A percentile compares a stretch with the other conserved stretches of the same genome.
Evolutionary conservation across 345 rosid species (phyloP).

Genomic region (Ceriops tagal): DNA sequence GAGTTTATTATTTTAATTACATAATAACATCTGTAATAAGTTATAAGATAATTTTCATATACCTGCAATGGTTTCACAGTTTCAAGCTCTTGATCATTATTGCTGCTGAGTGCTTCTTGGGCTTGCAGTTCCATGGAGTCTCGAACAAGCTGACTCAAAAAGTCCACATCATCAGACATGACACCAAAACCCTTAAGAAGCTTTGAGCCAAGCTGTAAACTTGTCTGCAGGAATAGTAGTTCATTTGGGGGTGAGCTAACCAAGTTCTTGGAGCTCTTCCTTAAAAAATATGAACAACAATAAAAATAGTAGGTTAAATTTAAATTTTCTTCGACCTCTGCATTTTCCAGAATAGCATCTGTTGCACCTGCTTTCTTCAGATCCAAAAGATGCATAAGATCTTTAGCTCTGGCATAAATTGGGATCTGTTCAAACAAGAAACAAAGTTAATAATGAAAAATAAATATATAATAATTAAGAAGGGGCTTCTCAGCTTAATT

Average conservation of each 20-base stretch:
- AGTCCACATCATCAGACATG: slow-evolving; percentile 94
- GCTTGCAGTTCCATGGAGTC: slow-evolving; percentile 89
- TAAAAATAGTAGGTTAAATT: background rate
- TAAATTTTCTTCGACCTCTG: slow-evolving; percentile 52
- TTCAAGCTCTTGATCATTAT: slow-evolving; percentile 34
- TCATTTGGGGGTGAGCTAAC: slow-evolving; percentile 2
- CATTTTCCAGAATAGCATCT: slow-evolving; percentile 82
- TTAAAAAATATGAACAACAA: background rate
- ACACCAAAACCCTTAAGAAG: slow-evolving; percentile 87
- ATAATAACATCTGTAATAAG: too few relatives aligned
- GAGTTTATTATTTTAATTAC: too few relatives aligned
- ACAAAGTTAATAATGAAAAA: background rate
- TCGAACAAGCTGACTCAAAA: slow-evolving; percentile 64
- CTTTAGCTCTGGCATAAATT: slow-evolving; percentile 88
- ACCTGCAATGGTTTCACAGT: slow-evolving; percentile 61
- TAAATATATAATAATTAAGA: too few relatives aligned
- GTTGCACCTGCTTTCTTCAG: slow-evolving; percentile 91
- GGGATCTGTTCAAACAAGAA: slow-evolving; percentile 51
- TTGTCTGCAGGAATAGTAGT: slow-evolving; percentile 53
- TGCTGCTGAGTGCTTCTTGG: slow-evolving; percentile 45
- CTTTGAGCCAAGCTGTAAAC: slow-evolving; percentile 89
- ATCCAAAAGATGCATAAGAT: slow-evolving; percentile 75
- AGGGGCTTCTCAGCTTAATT: too few relatives aligned
- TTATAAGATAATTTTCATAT: background rate
- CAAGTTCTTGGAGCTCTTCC: background rate